Percentiles rank a stretch among this genome's conserved stretches.
Evolutionary conservation across 805 yeast species (phyloP).

Genomic region (Ogataea degrootiae): DNA sequence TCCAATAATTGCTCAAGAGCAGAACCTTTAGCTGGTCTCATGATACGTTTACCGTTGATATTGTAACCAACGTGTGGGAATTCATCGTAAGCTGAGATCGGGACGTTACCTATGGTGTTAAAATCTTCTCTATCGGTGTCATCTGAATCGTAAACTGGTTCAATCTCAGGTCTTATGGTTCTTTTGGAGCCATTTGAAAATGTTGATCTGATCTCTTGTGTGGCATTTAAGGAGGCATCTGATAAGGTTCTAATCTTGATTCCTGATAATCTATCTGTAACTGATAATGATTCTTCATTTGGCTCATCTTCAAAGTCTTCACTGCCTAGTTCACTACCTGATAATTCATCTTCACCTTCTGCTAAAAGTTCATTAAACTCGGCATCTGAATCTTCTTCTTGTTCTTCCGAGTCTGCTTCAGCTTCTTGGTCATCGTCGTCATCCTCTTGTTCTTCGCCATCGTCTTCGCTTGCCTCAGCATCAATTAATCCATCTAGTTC

Average conservation of each 20-base stretch:
- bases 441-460: slow-evolving; percentile 20
- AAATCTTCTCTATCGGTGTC: slow-evolving; percentile 77
- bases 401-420: slow-evolving; percentile 19
- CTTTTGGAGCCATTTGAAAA: slow-evolving; percentile 81
- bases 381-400: slow-evolving; percentile 50
- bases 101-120: slow-evolving; percentile 92
- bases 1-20: slow-evolving; percentile 90
- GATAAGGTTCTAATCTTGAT: slow-evolving; percentile 48
- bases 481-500: slow-evolving; percentile 36
- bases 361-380: slow-evolving; percentile 61
- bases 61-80: slow-evolving; percentile 97
- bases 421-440: slow-evolving; percentile 21
- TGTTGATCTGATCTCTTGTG: slow-evolving; percentile 37
- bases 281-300: slow-evolving; percentile 42
- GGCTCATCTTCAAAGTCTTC: slow-evolving; percentile 50
- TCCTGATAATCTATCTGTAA: slow-evolving; percentile 52
- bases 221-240: slow-evolving; percentile 30
- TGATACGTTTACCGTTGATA: slow-evolving; percentile 94
- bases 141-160: slow-evolving; percentile 92
- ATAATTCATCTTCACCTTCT: slow-evolving; percentile 30
- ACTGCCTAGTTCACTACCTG: slow-evolving; percentile 27
- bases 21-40: slow-evolving; percentile 97
- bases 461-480: slow-evolving; percentile 37
- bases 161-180: slow-evolving; percentile 79
- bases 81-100: slow-evolving; percentile 90